These are phyloP conservation scores for Apiospora aurea DNA, from an alignment of 2,329 filamentous ascomycete genomes.

Conservation along the genomic window DNA sequence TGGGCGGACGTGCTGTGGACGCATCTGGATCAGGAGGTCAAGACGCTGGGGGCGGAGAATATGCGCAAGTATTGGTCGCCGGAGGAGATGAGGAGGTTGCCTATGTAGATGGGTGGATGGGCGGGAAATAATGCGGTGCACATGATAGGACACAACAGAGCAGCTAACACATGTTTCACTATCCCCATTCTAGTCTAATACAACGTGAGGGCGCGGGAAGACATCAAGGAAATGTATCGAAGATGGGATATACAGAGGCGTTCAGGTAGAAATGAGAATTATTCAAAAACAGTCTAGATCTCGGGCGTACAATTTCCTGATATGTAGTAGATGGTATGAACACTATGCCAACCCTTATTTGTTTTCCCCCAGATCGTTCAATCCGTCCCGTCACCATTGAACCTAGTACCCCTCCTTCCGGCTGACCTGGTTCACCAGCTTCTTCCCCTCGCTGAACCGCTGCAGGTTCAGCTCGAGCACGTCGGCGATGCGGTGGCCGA, in stretches of 20 bases:
- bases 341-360: too few relatives aligned
- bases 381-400: too few relatives aligned
- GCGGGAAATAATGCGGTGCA: too few relatives aligned
- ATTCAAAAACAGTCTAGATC: not conserved
- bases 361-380: too few relatives aligned
- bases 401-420: constrained; percentile 40
- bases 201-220: not conserved
- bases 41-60: constrained; percentile 80
- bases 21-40: constrained; percentile 86
- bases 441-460: constrained; percentile 38
- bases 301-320: not conserved
- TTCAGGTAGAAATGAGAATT: not conserved
- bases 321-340: too few relatives aligned
- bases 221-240: not conserved
- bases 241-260: not conserved
- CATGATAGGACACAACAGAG: too few relatives aligned
- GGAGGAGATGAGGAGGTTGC: constrained; percentile 75
- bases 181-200: not conserved
- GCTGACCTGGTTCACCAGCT: constrained; percentile 42
- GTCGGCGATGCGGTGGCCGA: constrained; percentile 36
- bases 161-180: not conserved
- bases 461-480: constrained; percentile 40
- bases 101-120: constrained; percentile 60
- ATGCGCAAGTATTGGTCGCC: constrained; percentile 85
- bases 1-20: constrained; percentile 83